These are phyloP conservation scores for Malassezia caprae DNA, from an alignment of 1,284 basidiomycete species.

Conservation along the genomic window DNA sequence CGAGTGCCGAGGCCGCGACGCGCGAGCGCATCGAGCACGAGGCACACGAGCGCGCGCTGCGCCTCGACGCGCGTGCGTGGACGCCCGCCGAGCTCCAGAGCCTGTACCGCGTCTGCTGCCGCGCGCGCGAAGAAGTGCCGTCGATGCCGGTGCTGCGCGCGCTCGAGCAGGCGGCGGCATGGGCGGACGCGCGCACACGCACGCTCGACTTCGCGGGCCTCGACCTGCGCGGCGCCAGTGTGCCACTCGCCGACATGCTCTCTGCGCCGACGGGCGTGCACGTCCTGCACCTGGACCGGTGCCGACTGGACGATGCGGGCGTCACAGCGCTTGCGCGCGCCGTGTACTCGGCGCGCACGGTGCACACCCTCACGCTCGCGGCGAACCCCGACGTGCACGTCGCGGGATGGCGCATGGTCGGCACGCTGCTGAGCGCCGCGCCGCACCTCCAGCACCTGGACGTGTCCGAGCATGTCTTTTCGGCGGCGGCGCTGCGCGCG, in stretches of 20 bases:
- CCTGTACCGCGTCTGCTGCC: slow-evolving; percentile 43
- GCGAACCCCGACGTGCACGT: slow-evolving; percentile 72
- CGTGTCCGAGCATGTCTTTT: slow-evolving; percentile 73
- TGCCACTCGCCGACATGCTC: slow-evolving; percentile 42
- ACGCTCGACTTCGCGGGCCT: slow-evolving; percentile 30
- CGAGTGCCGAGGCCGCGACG: slow-evolving; percentile 38
- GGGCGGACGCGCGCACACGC: neutral
- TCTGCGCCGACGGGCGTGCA: slow-evolving; percentile 41
- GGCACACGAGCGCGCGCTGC: slow-evolving; percentile 19
- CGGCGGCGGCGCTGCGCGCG: slow-evolving; percentile 57
- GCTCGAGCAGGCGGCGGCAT: slow-evolving; percentile 6
- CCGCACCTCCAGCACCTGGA: slow-evolving; percentile 71
- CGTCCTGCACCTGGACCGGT: slow-evolving; percentile 41
- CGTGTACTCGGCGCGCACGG: slow-evolving; percentile 68
- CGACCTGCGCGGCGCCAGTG: slow-evolving; percentile 32
- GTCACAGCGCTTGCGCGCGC: slow-evolving; percentile 84
- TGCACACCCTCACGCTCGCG: slow-evolving; percentile 74
- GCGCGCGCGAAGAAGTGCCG: slow-evolving; percentile 42
- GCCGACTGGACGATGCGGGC: slow-evolving; percentile 50
- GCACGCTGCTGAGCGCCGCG: slow-evolving; percentile 67
- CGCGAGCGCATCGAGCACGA: slow-evolving; percentile 35
- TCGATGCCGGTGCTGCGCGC: neutral
- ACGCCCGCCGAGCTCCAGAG: slow-evolving; percentile 37
- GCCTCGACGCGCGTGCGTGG: slow-evolving; percentile 16
- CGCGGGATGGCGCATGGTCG: slow-evolving; percentile 68